These are phyloP conservation scores for Fraxinus albicans DNA, from an alignment of 305 asterid species.

Conservation along the genomic window DNA sequence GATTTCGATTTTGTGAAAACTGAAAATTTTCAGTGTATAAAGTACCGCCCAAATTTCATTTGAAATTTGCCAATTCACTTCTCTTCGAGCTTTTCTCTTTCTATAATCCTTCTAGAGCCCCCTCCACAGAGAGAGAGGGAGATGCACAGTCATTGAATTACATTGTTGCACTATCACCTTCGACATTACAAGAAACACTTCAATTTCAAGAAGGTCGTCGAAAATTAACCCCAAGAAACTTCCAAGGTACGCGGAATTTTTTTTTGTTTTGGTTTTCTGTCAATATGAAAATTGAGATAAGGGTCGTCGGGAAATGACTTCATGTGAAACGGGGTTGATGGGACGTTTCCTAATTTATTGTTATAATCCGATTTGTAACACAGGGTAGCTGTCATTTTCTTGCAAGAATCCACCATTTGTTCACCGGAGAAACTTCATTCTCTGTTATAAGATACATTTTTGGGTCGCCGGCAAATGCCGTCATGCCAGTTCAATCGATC, in stretches of 20 bases:
- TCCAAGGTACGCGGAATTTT: conserved; percentile 20
- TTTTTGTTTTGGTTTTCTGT: neutral
- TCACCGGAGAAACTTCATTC: neutral
- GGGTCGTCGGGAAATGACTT: conserved; percentile 13
- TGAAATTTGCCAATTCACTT: conserved; percentile 50
- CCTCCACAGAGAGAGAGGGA: neutral
- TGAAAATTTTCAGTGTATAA: conserved; percentile 11
- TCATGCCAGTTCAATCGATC: neutral
- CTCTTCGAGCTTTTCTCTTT: conserved; percentile 21
- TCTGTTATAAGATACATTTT: neutral
- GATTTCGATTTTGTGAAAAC: neutral
- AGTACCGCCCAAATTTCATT: conserved; percentile 50
- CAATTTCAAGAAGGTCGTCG: neutral
- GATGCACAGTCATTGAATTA: conserved; percentile 15
- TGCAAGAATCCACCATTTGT: conserved; percentile 6
- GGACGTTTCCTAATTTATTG: neutral
- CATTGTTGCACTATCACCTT: neutral
- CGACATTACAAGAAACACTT: neutral
- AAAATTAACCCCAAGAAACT: neutral
- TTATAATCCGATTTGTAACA: neutral
- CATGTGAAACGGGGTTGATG: neutral
- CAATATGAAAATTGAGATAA: neutral
- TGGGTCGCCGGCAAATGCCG: conserved; percentile 10
- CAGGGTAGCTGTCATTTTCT: neutral
- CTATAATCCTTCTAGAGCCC: neutral